Base-by-base conservation (phyloP, 2,329 filamentous ascomycete species). In the Huntiella moniliformis region DNA sequence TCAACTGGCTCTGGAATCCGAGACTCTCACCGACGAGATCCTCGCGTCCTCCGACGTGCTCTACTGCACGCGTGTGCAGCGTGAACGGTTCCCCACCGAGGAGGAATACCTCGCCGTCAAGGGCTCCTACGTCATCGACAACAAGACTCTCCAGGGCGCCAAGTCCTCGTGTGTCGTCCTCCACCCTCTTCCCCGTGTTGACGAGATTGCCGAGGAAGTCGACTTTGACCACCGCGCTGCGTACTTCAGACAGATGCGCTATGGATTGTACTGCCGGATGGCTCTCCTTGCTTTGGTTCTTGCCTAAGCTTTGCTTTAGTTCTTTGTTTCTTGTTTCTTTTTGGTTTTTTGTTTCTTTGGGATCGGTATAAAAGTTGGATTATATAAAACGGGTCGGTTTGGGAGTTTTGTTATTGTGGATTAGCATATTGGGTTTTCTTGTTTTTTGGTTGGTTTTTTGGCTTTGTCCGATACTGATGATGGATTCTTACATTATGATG, bases 221-320 rank as follows among this genome's bases (percentile, higher is more conserved):
- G 91, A 98, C 64, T 94, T 92, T 66, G 91, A 98, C 66, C 85
- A 92, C 60, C 70, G 91, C 55, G 91, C 91, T 49, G 88, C 91
- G 47, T 98, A 98, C 68, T 98, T 98, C 67, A 78, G 91, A 82
- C 34, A 95, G 87, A 95, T 95, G 88, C 77, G 81, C 65, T 95
- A 96, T 66, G 91, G 91, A 56, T 74, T 98, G 56, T 96, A 95
- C 71, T 92, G 83, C 63, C 82, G 91, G 61, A 98, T 98, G 91
- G 91, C 91, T 55, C 66, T 98, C 66, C 71, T 98, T 61, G 91
- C 91, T 54, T 70, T 96, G 62, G 84, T 96, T 62, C 81, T 98
- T 82, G 57, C 52, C 51, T 55, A 51, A 52, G 39, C 6, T 28
- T 28, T 28, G 48, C 44, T 47, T 47, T 52, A 50, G 33, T 50